phyloP scores from a whole-genome alignment of 176 grass and related monocot genomes.

The Phoenix roebelenii region DNA sequence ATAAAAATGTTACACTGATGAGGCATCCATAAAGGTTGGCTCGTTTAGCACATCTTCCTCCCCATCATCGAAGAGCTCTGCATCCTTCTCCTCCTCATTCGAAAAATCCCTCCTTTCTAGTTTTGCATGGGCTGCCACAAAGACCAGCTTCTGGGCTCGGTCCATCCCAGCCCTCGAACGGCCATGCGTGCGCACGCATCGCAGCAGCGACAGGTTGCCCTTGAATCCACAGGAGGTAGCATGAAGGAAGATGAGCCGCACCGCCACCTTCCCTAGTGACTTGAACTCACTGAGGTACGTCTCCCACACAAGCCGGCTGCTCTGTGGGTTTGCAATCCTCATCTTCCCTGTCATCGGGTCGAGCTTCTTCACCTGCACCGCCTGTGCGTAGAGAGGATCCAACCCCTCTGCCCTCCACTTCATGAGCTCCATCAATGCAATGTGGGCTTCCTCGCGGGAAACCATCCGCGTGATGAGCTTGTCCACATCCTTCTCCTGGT shows the following conservation, averaged over 20 bases:
- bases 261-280: slow-evolving; percentile 65
- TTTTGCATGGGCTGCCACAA: slow-evolving; percentile 57
- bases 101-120: slow-evolving; percentile 53
- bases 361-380: slow-evolving; percentile 1
- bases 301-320: slow-evolving; percentile 86
- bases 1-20: slow-evolving; percentile 38
- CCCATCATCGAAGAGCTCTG: slow-evolving; percentile 46
- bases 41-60: slow-evolving; percentile 31
- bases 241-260: slow-evolving; percentile 83
- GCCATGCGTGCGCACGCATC: slow-evolving; percentile 32
- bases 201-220: slow-evolving; percentile 34
- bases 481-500: slow-evolving; percentile 2
- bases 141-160: slow-evolving; percentile 51
- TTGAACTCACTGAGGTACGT: slow-evolving; percentile 80
- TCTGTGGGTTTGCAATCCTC: slow-evolving; percentile 76
- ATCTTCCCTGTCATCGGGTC: slow-evolving; percentile 68
- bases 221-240: slow-evolving; percentile 51
- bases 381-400: not conserved
- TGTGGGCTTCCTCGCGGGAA: not conserved
- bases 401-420: slow-evolving; percentile 1
- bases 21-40: slow-evolving; percentile 25
- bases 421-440: slow-evolving; percentile 2
- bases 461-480: not conserved
- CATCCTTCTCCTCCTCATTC: slow-evolving; percentile 56
- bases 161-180: slow-evolving; percentile 16